Percentiles rank a stretch among this genome's conserved stretches.
Conservation (phyloP, 495 filamentous ascomycete species). For the Diplogelasinospora grovesii region DNA sequence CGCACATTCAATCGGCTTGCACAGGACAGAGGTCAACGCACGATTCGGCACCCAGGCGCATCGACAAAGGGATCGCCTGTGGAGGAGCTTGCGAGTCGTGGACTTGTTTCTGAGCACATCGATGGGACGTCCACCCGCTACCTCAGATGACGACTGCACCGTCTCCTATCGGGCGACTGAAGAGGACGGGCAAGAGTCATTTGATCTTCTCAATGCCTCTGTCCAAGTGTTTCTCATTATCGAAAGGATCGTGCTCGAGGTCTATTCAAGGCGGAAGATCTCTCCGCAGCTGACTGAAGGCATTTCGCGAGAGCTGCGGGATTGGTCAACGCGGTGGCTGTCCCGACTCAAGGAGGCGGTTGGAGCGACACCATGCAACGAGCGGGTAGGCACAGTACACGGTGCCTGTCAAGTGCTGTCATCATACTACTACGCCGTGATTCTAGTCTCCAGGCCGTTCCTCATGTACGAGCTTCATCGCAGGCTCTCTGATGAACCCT, state of each 20-base stretch:
- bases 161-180: slow-evolving; percentile 28
- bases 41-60: slow-evolving; percentile 46
- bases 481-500: slow-evolving; percentile 24
- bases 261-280: slow-evolving; percentile 41
- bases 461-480: slow-evolving; percentile 41
- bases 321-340: slow-evolving; percentile 38
- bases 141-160: slow-evolving; percentile 52
- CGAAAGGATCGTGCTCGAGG: slow-evolving; percentile 35
- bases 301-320: slow-evolving; percentile 37
- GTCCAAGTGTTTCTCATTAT: slow-evolving; percentile 37
- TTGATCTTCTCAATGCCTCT: slow-evolving; percentile 38
- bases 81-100: slow-evolving; percentile 56
- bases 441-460: slow-evolving; percentile 39
- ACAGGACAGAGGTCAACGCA: slow-evolving; percentile 54
- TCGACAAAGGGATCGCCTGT: slow-evolving; percentile 47
- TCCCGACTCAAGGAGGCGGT: slow-evolving; percentile 25
- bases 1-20: slow-evolving; percentile 54
- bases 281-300: slow-evolving; percentile 40
- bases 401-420: slow-evolving; percentile 38
- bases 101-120: slow-evolving; percentile 56
- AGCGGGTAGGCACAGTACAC: slow-evolving; percentile 17
- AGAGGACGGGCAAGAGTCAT: slow-evolving; percentile 24
- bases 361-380: too few relatives aligned
- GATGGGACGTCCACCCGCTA: slow-evolving; percentile 53
- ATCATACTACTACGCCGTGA: slow-evolving; percentile 42